Percentiles rank a stretch among this genome's conserved stretches.
Evolutionary conservation across 139 green algal genomes (phyloP).

Genomic region (Picochlorum sp.): DNA sequence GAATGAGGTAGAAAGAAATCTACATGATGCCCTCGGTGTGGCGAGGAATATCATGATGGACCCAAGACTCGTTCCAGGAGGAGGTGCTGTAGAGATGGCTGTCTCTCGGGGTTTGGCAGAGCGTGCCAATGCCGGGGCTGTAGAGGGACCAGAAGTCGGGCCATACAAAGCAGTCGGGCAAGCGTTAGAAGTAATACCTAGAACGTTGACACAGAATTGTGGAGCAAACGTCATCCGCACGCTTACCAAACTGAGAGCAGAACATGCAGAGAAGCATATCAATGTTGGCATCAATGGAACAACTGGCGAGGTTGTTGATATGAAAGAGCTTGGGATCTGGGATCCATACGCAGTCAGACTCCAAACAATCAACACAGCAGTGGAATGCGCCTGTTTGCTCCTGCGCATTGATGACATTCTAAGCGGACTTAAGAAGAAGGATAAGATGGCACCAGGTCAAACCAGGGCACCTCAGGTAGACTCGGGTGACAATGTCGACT

Average conservation of each 20-base stretch:
- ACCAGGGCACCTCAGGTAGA: constrained; percentile 38
- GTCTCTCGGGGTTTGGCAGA: constrained; percentile 58
- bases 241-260: constrained; percentile 93
- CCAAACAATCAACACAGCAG: constrained; percentile 94
- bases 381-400: constrained; percentile 88
- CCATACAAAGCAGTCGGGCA: constrained; percentile 65
- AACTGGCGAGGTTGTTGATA: constrained; percentile 79
- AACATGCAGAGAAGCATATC: constrained; percentile 53
- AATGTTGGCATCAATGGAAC: constrained; percentile 80
- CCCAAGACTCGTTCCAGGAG: constrained; percentile 86
- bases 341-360: constrained; percentile 90
- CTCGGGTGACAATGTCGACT: constrained; percentile 59
- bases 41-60: constrained; percentile 87
- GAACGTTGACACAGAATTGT: constrained; percentile 96
- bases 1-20: constrained; percentile 92
- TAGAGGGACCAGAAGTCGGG: constrained; percentile 46
- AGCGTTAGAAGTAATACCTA: constrained; percentile 96
- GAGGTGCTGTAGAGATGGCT: constrained; percentile 96
- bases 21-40: constrained; percentile 96
- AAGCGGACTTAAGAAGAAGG: constrained; percentile 70
- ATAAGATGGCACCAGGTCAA: constrained; percentile 29
- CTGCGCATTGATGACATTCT: constrained; percentile 99
- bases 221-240: constrained; percentile 97
- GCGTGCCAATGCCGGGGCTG: constrained; percentile 29
- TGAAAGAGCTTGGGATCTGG: constrained; percentile 94